Evolutionary conservation across 2,329 filamentous ascomycete species (phyloP).

Genomic region (Capronia americana): DNA sequence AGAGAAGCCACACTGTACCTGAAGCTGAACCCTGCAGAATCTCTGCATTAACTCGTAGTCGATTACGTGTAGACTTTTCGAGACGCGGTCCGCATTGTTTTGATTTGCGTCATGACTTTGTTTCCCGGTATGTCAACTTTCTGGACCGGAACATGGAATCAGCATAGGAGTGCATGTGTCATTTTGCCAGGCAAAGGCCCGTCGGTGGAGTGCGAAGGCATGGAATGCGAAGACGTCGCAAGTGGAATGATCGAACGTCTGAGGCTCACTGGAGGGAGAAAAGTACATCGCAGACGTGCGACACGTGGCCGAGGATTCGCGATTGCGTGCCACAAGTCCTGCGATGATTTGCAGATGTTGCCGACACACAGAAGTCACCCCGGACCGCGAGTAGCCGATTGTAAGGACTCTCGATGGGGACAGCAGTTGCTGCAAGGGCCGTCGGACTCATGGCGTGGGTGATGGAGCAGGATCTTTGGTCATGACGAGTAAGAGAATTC

Average conservation of each 20-base stretch:
- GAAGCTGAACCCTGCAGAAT: background rate
- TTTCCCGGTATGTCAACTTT: background rate
- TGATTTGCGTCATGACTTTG: constrained; percentile 10
- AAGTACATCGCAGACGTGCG: constrained; percentile 16
- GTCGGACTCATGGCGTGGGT: constrained; percentile 10
- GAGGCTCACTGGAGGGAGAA: constrained; percentile 8
- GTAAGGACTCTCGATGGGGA: background rate
- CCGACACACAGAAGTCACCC: background rate
- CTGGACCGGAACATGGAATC: background rate
- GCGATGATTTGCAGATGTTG: constrained; percentile 10
- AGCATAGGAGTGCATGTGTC: background rate
- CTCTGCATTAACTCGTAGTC: background rate
- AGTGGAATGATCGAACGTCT: background rate
- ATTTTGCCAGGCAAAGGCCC: background rate
- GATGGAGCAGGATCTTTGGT: constrained; percentile 18
- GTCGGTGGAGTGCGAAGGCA: background rate
- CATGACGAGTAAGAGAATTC: constrained; percentile 9
- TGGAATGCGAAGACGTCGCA: background rate
- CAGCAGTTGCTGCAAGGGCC: constrained; percentile 22
- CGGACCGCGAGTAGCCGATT: constrained; percentile 1
- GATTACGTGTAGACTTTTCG: constrained; percentile 4
- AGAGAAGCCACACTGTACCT: background rate
- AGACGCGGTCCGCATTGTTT: background rate
- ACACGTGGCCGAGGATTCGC: constrained; percentile 14
- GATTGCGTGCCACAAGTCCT: constrained; percentile 7